Evolutionary conservation across 441 rosid genomes (phyloP).

Genomic region (Jatropha multifida): DNA sequence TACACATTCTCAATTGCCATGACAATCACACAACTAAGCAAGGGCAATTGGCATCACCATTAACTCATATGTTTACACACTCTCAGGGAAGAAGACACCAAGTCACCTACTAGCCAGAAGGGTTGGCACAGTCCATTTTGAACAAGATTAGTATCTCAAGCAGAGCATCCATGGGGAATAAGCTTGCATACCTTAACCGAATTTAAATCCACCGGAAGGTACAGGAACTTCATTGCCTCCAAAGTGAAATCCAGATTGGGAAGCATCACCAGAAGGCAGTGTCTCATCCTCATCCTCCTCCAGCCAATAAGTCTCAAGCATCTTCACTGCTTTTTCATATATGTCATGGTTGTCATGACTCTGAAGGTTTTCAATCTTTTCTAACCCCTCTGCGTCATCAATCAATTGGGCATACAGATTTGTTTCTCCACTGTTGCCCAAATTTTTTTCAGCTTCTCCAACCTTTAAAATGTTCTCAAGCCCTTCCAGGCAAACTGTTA

Average conservation of each 20-base stretch:
- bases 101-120: background rate
- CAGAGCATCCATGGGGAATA: background rate
- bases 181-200: slow-evolving; percentile 48
- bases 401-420: slow-evolving; percentile 67
- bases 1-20: background rate
- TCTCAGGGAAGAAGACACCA: background rate
- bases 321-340: slow-evolving; percentile 73
- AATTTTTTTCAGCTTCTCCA: slow-evolving; percentile 67
- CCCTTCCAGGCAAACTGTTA: slow-evolving; percentile 80
- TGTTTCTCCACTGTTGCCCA: slow-evolving; percentile 48
- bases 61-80: background rate
- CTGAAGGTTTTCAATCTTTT: slow-evolving; percentile 77
- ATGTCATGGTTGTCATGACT: slow-evolving; percentile 72
- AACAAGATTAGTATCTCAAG: background rate
- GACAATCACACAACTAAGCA: background rate
- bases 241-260: slow-evolving; percentile 59
- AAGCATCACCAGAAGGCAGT: slow-evolving; percentile 48
- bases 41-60: background rate
- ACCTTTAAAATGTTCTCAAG: slow-evolving; percentile 85
- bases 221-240: slow-evolving; percentile 48
- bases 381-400: slow-evolving; percentile 72
- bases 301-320: slow-evolving; percentile 80
- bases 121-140: background rate
- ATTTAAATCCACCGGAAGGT: slow-evolving; percentile 78
- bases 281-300: slow-evolving; percentile 64